A percentile compares a stretch with the other conserved stretches of the same genome.
phyloP scores from a whole-genome alignment of 1,139 yeast species.

The Yamadazyma dushanensis region DNA sequence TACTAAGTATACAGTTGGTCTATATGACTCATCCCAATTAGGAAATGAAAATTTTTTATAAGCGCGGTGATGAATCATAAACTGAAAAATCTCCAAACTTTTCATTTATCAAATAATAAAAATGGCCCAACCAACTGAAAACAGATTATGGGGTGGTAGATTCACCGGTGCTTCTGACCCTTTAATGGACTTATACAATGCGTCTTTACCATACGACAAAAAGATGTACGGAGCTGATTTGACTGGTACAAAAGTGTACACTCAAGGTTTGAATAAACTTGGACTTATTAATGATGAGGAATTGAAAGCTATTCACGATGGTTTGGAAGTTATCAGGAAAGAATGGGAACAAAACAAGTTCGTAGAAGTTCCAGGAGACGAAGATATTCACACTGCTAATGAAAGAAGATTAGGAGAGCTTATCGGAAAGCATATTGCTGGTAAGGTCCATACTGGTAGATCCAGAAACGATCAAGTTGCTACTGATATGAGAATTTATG shows the following conservation, averaged over 20 bases:
- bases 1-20: neutral
- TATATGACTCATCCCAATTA: constrained; percentile 18
- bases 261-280: constrained; percentile 78
- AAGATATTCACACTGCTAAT: constrained; percentile 97
- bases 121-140: constrained; percentile 46
- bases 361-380: constrained; percentile 89
- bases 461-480: constrained; percentile 99
- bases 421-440: constrained; percentile 90
- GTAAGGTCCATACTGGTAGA: constrained; percentile 98
- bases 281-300: constrained; percentile 75
- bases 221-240: constrained; percentile 93
- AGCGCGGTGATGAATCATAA: constrained; percentile 38
- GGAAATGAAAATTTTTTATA: constrained; percentile 19
- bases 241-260: constrained; percentile 91
- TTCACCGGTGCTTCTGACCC: constrained; percentile 98
- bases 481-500: constrained; percentile 94
- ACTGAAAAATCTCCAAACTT: neutral
- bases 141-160: constrained; percentile 97
- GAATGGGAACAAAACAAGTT: constrained; percentile 83
- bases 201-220: constrained; percentile 93
- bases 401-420: constrained; percentile 96
- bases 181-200: constrained; percentile 93
- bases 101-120: neutral
- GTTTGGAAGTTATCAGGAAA: constrained; percentile 63
- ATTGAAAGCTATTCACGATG: constrained; percentile 74